Evolutionary conservation across 2,329 filamentous ascomycete species (phyloP), one percentile per base, ranked within the genome.

Genomic region (Tolypocladium tropicale): DNA sequence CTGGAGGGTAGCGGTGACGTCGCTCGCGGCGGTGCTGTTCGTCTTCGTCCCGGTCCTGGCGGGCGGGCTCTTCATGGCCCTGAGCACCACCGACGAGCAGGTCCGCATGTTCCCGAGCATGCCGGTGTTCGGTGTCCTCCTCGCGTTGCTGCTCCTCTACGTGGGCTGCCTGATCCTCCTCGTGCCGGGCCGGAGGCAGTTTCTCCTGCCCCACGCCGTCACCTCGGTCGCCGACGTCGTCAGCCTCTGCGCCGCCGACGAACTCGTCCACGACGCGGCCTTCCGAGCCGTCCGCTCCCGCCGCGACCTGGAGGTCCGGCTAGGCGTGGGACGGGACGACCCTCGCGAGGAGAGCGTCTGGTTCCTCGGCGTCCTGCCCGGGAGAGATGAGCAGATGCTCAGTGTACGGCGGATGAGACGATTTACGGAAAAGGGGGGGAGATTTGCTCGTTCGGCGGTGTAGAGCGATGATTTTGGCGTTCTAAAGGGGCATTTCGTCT

Each of bases 161-260:
- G 76, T 85, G 12, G 62, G 83, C n/a, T 83, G 79, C 14, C 75
- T 93, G 53, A 66, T 81, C 46, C 70, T 81, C 6, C 72, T 90
- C 56, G 73, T 88, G 62, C 86, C 86, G 0, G 72, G 76, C 14
- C 79, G 88, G 16, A 72, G 76, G 46, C 75, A 78, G 41, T 82
- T 85, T 61, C 76, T 85, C 46, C 79, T 95, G 1, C 90, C 90
- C 0, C 90, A 95, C 67, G 78, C 79, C 6, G 84, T 89, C 43
- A 81, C 79, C 58, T 89, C 81, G 51, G 77, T 95, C 21, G 88
- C 88, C 1, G 90, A 92, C 67, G 77, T 92, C 25, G 80, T 95
- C 62, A 86, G 84, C 65, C 92, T 93, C 67, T 76, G 93, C 46
- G 84, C 89, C 57, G 85, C 86, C 62, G 85, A 85, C 48, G 85